These are phyloP conservation scores for Nepenthes mirabilis DNA, from an alignment of 148 eudicot species.

Conservation along the genomic window DNA sequence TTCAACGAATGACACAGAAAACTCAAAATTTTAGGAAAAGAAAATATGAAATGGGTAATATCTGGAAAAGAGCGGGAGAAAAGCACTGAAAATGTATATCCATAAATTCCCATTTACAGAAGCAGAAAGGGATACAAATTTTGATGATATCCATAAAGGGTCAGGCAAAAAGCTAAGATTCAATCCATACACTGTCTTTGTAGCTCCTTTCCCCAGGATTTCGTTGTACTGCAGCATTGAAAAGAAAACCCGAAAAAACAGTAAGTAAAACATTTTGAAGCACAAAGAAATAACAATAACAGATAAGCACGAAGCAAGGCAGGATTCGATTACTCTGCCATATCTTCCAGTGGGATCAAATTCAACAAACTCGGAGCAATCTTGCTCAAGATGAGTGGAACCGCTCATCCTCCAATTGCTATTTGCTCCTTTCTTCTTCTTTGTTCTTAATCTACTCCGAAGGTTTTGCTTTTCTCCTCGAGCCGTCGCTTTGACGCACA, in stretches of 20 bases:
- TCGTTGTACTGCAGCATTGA: constrained; percentile 8
- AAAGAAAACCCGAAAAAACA: not conserved
- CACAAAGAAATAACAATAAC: not conserved
- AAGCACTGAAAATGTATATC: no score
- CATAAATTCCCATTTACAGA: no score
- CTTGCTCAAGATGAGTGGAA: constrained; percentile 22
- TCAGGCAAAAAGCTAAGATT: not conserved
- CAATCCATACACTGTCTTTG: constrained; percentile 11
- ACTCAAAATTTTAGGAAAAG: not conserved
- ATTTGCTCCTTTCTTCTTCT: no score
- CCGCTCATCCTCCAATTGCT: constrained; percentile 25
- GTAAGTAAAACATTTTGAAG: not conserved
- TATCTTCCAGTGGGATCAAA: constrained; percentile 72
- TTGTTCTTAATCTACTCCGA: not conserved
- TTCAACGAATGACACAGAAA: not conserved
- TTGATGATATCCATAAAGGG: not conserved
- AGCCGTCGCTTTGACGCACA: constrained; percentile 1
- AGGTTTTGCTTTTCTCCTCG: not conserved
- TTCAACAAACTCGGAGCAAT: constrained; percentile 48
- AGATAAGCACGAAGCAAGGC: not conserved
- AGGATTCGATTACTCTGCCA: constrained; percentile 35
- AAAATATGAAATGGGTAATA: not conserved
- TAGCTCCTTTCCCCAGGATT: constrained; percentile 13
- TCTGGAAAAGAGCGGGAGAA: no score
- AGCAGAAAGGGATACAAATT: not conserved